Conservation (phyloP, 1,284 basidiomycete species). For the Polyporus tsugae region DNA sequence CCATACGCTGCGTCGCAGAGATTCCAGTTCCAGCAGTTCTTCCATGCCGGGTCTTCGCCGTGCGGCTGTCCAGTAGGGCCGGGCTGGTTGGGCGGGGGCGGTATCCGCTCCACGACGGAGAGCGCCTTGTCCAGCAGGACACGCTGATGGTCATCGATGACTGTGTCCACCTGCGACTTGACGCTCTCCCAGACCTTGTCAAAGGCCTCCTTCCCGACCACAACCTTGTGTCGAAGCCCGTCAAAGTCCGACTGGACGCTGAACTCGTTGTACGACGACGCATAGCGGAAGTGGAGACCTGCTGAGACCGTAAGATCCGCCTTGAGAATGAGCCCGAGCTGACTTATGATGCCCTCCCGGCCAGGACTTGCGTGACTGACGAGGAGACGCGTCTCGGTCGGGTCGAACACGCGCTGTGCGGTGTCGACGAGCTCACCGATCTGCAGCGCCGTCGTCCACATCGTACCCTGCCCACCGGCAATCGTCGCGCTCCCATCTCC, state of each 20-base stretch:
- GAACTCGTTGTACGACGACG: constrained; percentile 97
- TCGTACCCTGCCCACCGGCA: constrained; percentile 96
- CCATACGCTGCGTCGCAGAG: constrained; percentile 95
- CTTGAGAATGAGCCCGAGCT: constrained; percentile 90
- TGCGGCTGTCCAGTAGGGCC: constrained; percentile 60
- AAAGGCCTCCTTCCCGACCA: constrained; percentile 83
- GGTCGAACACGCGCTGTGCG: constrained; percentile 93
- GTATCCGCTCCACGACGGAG: constrained; percentile 84
- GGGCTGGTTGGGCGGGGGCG: constrained; percentile 65
- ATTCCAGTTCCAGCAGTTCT: constrained; percentile 99
- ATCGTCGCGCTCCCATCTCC: constrained; percentile 95
- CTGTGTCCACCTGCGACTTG: constrained; percentile 89
- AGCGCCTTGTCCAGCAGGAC: constrained; percentile 91
- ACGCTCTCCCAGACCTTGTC: constrained; percentile 95
- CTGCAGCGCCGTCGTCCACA: constrained; percentile 99
- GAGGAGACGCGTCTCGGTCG: constrained; percentile 92
- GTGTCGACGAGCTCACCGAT: constrained; percentile 98
- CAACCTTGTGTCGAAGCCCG: constrained; percentile 86
- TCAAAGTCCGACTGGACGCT: constrained; percentile 92
- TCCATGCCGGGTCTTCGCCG: constrained; percentile 90
- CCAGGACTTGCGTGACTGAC: constrained; percentile 94
- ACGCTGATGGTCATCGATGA: constrained; percentile 92
- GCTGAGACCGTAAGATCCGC: constrained; percentile 96
- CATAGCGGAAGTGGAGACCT: constrained; percentile 97
- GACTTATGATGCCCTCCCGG: constrained; percentile 91